Evolutionary conservation across 1,284 basidiomycete species (phyloP), one percentile per base, ranked within the genome.

Genomic region (Nidula niveotomentosa): DNA sequence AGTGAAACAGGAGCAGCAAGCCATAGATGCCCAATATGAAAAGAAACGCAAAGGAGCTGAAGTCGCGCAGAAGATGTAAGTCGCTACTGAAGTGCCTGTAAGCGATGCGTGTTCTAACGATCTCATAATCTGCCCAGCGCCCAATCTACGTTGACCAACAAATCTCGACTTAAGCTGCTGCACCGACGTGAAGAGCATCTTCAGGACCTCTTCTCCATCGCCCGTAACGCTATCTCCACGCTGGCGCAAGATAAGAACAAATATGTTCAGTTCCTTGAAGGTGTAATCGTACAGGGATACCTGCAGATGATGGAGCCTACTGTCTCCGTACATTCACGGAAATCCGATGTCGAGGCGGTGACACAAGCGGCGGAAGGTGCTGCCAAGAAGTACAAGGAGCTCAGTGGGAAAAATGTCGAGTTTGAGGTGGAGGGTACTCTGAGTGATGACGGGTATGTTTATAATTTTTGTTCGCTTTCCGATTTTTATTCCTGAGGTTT

Each of bases 81-180:
- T 74, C 23, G 18, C 41, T 52, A 17, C 44, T 55, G 34, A 36
- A 36, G 44, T 52, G n/a, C 23, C 43, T 52, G 34, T 45, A 30
- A 30, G 30, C 30, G 30, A 30, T 30, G 30, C 30, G 30, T 5
- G 30, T 30, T 30, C 2, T 30, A 30, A 30, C 4, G 30, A 50
- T 41, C 45, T 53, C 34, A 47, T 51, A 49, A 30, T 49, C 35
- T 18, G 12, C 48, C 23, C 69, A 99, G 96, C 66, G 88, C 94
- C 6, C 93, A 97, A 70, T 99, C 96, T 2, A 98, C 93, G 37
- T 83, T 96, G 58, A 97, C 94, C 63, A 99, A 99, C 83, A 94
- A 93, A 69, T 94, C 96, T 6, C 93, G 97, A 53, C 83, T 99
- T 65, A 88, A 85, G 70, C 82, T 99, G 33, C 85, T 99, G 15